Evolutionary conservation across 352 stramenopile species (phyloP).

Genomic region (Elongisporangium undulatum): DNA sequence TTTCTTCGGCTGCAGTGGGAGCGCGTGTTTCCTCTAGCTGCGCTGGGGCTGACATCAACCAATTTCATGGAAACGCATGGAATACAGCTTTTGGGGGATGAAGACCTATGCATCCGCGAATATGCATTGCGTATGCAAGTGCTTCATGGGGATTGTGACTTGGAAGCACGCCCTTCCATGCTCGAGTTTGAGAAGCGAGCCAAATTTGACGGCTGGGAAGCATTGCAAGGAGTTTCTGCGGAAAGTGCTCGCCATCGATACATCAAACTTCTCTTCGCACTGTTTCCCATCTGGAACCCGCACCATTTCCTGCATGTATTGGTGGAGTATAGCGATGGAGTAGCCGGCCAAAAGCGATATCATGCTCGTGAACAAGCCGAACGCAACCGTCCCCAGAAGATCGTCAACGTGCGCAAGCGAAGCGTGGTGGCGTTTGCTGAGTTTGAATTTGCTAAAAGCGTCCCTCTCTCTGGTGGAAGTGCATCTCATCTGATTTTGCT

Average conservation of each 20-base stretch:
- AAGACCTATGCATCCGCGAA: slow-evolving; percentile 71
- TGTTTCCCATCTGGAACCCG: slow-evolving; percentile 72
- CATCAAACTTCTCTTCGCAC: slow-evolving; percentile 69
- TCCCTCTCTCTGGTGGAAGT: slow-evolving; percentile 32
- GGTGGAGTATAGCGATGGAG: slow-evolving; percentile 26
- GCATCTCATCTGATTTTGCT: slow-evolving; percentile 53
- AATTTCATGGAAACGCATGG: slow-evolving; percentile 46
- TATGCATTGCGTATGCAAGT: slow-evolving; percentile 79
- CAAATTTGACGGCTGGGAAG: slow-evolving; percentile 75
- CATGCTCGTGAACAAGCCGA: slow-evolving; percentile 14
- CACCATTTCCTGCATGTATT: slow-evolving; percentile 44
- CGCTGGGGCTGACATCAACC: slow-evolving; percentile 33
- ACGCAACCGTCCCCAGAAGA: slow-evolving; percentile 16
- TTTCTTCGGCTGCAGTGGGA: slow-evolving; percentile 67
- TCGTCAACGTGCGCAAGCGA: slow-evolving; percentile 20
- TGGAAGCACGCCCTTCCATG: slow-evolving; percentile 43
- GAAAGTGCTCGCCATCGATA: slow-evolving; percentile 62
- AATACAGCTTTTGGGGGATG: slow-evolving; percentile 44
- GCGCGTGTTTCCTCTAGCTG: slow-evolving; percentile 43
- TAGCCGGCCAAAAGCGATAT: slow-evolving; percentile 18
- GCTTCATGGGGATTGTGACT: slow-evolving; percentile 62
- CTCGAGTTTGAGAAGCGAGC: slow-evolving; percentile 65
- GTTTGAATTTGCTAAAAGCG: slow-evolving; percentile 58
- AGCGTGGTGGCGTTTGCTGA: slow-evolving; percentile 41
- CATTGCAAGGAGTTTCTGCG: slow-evolving; percentile 41